Conservation (phyloP, 1,284 basidiomycete genomes). For the Cutaneotrichosporon curvatum region DNA sequence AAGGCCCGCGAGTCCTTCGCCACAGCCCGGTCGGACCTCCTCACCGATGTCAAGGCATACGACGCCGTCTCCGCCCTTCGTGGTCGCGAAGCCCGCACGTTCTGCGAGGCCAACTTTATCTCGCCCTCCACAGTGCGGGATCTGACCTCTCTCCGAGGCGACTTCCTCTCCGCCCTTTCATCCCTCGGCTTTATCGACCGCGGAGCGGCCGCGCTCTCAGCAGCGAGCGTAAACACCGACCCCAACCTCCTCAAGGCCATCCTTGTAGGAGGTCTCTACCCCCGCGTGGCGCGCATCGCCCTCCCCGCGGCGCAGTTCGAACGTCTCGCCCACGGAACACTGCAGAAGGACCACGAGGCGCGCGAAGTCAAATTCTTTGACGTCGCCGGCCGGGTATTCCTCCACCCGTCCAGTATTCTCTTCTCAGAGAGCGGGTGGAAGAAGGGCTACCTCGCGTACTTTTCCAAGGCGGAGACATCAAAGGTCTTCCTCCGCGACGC, state of each 20-base stretch:
- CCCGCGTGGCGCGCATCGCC: slow-evolving; percentile 64
- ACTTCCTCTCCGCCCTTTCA: slow-evolving; percentile 66
- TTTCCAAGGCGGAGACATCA: slow-evolving; percentile 71
- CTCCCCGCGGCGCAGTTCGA: slow-evolving; percentile 76
- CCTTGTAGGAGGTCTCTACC: slow-evolving; percentile 75
- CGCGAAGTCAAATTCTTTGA: slow-evolving; percentile 76
- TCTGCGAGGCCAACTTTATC: slow-evolving; percentile 86
- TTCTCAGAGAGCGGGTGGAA: slow-evolving; percentile 69
- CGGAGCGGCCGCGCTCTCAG: slow-evolving; percentile 48
- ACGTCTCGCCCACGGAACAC: slow-evolving; percentile 67
- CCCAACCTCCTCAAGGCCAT: slow-evolving; percentile 71
- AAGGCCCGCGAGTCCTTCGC: slow-evolving; percentile 66
- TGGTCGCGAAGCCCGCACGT: slow-evolving; percentile 37
- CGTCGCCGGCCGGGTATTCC: slow-evolving; percentile 43
- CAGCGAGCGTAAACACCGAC: slow-evolving; percentile 55
- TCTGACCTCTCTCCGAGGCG: slow-evolving; percentile 67
- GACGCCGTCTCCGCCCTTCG: slow-evolving; percentile 58
- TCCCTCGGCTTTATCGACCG: slow-evolving; percentile 63
- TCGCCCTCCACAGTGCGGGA: slow-evolving; percentile 69
- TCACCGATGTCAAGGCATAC: slow-evolving; percentile 75
- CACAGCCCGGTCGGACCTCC: slow-evolving; percentile 70
- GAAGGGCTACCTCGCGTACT: slow-evolving; percentile 72
- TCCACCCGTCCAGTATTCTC: slow-evolving; percentile 74
- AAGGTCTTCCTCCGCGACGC: slow-evolving; percentile 83
- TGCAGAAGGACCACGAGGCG: slow-evolving; percentile 73